Percentiles rank a stretch among this genome's conserved stretches.
phyloP scores from a whole-genome alignment of 2,329 filamentous ascomycete species.

The Aspergillus uvarum region DNA sequence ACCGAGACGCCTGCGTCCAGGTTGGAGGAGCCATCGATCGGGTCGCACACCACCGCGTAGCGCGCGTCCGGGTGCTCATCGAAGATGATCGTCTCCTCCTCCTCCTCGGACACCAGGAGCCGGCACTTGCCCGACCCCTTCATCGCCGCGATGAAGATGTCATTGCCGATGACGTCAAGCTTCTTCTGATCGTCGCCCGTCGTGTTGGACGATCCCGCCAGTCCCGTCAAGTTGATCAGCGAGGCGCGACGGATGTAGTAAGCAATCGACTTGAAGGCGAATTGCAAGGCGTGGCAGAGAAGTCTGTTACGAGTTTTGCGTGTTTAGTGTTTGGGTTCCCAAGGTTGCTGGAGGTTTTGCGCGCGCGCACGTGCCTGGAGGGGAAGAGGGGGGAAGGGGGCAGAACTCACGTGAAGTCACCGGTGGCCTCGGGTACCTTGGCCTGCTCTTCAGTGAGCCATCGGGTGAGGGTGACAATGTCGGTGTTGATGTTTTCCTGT shows the following conservation, averaged over 20 bases:
- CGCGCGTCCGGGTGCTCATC: constrained; percentile 69
- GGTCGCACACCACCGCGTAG: constrained; percentile 95
- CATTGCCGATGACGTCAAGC: constrained; percentile 97
- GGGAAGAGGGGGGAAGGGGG: neutral
- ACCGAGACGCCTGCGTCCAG: constrained; percentile 96
- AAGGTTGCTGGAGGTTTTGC: neutral
- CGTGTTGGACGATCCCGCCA: constrained; percentile 90
- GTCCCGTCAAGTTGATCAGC: constrained; percentile 90
- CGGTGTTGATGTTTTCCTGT: constrained; percentile 83
- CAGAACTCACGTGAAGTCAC: constrained; percentile 86
- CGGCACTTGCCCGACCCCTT: constrained; percentile 85
- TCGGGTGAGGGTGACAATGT: constrained; percentile 92
- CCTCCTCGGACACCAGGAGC: constrained; percentile 94
- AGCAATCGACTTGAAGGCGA: constrained; percentile 99
- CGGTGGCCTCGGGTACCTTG: constrained; percentile 91
- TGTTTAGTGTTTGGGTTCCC: neutral
- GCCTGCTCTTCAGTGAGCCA: constrained; percentile 95
- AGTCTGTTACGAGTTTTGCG: constrained; percentile 57
- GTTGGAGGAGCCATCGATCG: constrained; percentile 97
- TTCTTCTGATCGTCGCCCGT: constrained; percentile 99
- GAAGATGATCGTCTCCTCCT: constrained; percentile 90
- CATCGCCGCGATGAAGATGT: constrained; percentile 96
- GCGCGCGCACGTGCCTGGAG: neutral
- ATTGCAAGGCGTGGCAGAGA: constrained; percentile 95
- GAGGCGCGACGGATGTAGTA: constrained; percentile 98